Conservation (phyloP, 169 alveolate genomes). For the Cryptosporidium sp. region DNA sequence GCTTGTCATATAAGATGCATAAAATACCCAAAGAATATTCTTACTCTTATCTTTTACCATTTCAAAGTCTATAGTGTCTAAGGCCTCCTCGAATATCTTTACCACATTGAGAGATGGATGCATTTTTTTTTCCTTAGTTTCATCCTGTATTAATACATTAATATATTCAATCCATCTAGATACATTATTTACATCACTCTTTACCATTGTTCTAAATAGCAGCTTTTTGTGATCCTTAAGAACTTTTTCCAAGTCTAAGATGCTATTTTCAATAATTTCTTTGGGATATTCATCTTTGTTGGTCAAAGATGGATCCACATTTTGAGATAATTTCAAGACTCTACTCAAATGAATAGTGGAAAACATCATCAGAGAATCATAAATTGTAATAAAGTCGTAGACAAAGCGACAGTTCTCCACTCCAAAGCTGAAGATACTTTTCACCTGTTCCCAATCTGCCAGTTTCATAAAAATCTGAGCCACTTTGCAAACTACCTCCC, state of each 20-base stretch:
- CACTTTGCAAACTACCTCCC: conserved; percentile 20
- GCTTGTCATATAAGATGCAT: conserved; percentile 54
- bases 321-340: neutral
- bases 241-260: conserved; percentile 16
- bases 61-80: conserved; percentile 10
- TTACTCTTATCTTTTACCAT: conserved; percentile 35
- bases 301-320: neutral
- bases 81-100: conserved; percentile 49
- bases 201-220: conserved; percentile 6
- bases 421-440: conserved; percentile 20
- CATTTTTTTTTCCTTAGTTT: neutral
- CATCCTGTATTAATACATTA: conserved; percentile 14
- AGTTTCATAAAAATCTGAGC: conserved; percentile 53
- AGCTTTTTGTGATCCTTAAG: conserved; percentile 18
- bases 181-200: conserved; percentile 36
- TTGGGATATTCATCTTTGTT: neutral
- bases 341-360: conserved; percentile 12
- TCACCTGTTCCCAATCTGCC: conserved; percentile 44
- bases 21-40: conserved; percentile 50
- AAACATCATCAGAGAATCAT: conserved; percentile 73
- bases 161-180: conserved; percentile 70
- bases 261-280: neutral
- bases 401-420: conserved; percentile 17
- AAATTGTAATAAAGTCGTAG: conserved; percentile 37
- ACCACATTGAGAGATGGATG: conserved; percentile 57